Evolutionary conservation across 176 grass and related monocot genomes (phyloP).

Genomic region (Panicum miliaceum): DNA sequence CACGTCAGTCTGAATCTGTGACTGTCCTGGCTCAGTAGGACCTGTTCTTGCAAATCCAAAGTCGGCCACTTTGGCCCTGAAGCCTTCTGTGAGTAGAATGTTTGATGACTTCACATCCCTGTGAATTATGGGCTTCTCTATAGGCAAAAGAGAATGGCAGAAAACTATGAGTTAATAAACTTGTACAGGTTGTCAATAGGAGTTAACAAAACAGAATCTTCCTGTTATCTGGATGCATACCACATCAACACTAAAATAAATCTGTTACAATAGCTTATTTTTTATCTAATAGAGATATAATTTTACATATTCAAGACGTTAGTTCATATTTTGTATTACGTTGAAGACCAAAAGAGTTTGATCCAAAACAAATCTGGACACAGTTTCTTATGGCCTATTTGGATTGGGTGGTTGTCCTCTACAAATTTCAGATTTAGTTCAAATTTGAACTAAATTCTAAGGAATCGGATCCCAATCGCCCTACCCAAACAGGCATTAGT

Average conservation of each 20-base stretch:
- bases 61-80: conserved; percentile 93
- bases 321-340: conserved; percentile 11
- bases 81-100: conserved; percentile 81
- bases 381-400: neutral
- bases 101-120: conserved; percentile 94
- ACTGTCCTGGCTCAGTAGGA: conserved; percentile 77
- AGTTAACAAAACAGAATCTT: conserved; percentile 15
- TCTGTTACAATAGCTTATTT: neutral
- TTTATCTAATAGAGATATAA: neutral
- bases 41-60: conserved; percentile 95
- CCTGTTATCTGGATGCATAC: neutral
- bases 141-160: conserved; percentile 30
- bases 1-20: conserved; percentile 78
- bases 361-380: neutral
- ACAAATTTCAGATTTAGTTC: neutral
- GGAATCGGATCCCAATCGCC: neutral
- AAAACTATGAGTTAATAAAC: conserved; percentile 14
- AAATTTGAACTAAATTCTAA: neutral
- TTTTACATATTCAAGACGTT: neutral
- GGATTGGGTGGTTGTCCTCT: neutral
- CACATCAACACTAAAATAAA: conserved; percentile 18
- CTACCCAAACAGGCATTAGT: neutral
- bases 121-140: conserved; percentile 97
- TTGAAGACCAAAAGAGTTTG: conserved; percentile 2
- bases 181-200: neutral